Conservation (phyloP, 768 basidiomycete genomes). For the Suillus alpinus region DNA sequence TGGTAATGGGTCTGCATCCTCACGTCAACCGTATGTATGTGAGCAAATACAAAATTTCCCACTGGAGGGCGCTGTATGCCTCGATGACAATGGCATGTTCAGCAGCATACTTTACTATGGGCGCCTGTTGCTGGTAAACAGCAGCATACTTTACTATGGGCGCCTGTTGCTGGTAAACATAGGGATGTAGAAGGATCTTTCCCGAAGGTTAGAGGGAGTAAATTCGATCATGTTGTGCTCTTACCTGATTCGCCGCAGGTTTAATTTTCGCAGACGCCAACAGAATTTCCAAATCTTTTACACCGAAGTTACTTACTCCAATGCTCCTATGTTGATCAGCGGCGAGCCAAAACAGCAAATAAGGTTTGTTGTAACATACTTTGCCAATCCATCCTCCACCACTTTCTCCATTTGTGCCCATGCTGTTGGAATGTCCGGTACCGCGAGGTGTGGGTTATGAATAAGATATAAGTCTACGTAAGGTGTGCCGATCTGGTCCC, state of each 20-base stretch:
- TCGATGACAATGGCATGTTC: constrained; percentile 64
- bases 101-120: constrained; percentile 55
- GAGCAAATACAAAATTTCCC: constrained; percentile 14
- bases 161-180: constrained; percentile 54
- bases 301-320: constrained; percentile 68
- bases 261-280: constrained; percentile 58
- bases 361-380: constrained; percentile 32
- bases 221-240: neutral
- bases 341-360: neutral
- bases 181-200: constrained; percentile 70
- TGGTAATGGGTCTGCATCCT: constrained; percentile 53
- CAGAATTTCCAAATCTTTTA: constrained; percentile 51
- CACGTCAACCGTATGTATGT: neutral
- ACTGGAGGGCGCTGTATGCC: constrained; percentile 70
- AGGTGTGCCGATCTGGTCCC: constrained; percentile 52
- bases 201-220: neutral
- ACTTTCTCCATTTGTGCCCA: constrained; percentile 66
- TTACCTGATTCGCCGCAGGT: constrained; percentile 68
- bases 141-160: constrained; percentile 57
- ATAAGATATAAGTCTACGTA: constrained; percentile 75
- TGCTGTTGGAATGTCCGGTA: constrained; percentile 55
- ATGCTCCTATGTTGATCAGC: constrained; percentile 48
- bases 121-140: constrained; percentile 50
- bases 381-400: constrained; percentile 53
- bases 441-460: constrained; percentile 51